These are phyloP conservation scores for Groenewaldozyma auringiensis DNA, from an alignment of 1,139 yeast genomes.

Conservation along the genomic window DNA sequence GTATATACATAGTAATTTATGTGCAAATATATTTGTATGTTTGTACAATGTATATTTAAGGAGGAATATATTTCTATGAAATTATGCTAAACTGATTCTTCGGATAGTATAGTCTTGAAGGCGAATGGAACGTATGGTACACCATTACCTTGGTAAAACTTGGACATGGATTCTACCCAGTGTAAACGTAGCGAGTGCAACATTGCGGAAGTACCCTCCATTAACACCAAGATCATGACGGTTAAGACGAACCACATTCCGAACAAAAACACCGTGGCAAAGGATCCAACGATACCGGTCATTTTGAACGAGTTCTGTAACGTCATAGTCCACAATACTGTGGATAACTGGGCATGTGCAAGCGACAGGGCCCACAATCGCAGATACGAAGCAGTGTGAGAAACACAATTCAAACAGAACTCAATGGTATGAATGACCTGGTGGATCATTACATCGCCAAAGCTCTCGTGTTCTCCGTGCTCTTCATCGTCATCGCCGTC, in stretches of 20 bases:
- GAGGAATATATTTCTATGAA: not conserved
- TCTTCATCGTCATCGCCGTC: slow-evolving; percentile 30
- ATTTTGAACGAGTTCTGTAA: slow-evolving; percentile 72
- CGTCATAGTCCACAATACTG: slow-evolving; percentile 96
- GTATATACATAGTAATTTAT: too few species aligned
- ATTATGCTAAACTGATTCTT: not conserved
- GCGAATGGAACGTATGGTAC: slow-evolving; percentile 77
- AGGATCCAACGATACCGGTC: slow-evolving; percentile 61
- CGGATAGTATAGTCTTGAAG: slow-evolving; percentile 31
- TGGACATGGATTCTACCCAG: slow-evolving; percentile 99
- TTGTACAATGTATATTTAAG: too few species aligned
- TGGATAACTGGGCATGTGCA: slow-evolving; percentile 93
- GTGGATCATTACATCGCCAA: slow-evolving; percentile 93
- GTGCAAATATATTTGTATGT: too few species aligned
- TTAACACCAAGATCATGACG: slow-evolving; percentile 80
- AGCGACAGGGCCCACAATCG: slow-evolving; percentile 95
- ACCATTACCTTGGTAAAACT: slow-evolving; percentile 95
- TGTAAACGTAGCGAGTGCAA: slow-evolving; percentile 91
- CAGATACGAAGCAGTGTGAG: slow-evolving; percentile 95
- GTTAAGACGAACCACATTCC: slow-evolving; percentile 94
- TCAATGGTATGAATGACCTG: slow-evolving; percentile 98
- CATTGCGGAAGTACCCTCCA: slow-evolving; percentile 99
- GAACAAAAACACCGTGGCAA: slow-evolving; percentile 69
- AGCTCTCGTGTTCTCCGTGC: slow-evolving; percentile 41
- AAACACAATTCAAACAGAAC: slow-evolving; percentile 93